A percentile compares a stretch with the other conserved stretches of the same genome.
Conservation (phyloP, 495 filamentous ascomycete genomes). For the Bathelium albidoporum region DNA sequence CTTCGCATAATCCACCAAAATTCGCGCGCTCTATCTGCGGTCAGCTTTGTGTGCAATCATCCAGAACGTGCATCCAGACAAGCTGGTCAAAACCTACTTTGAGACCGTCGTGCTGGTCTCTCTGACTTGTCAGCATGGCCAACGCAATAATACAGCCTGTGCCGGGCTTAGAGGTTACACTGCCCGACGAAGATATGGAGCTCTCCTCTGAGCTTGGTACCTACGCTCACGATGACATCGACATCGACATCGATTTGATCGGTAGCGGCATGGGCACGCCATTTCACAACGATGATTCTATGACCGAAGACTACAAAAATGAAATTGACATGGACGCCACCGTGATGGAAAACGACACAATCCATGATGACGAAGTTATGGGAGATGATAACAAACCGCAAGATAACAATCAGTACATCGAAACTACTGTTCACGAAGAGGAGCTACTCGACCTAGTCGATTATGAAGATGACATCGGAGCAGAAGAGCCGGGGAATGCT, state of each 20-base stretch:
- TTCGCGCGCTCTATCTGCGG: not conserved
- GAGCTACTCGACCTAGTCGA: constrained; percentile 3
- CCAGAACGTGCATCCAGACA: not conserved
- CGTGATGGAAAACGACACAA: constrained; percentile 19
- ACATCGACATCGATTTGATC: constrained; percentile 64
- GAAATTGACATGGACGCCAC: constrained; percentile 24
- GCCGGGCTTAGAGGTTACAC: constrained; percentile 15
- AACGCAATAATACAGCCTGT: not conserved
- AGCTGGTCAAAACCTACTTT: not conserved
- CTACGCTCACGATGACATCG: constrained; percentile 52
- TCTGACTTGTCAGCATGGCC: not conserved
- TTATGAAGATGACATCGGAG: constrained; percentile 1
- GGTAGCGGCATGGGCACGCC: constrained; percentile 33
- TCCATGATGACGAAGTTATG: constrained; percentile 36
- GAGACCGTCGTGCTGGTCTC: not conserved
- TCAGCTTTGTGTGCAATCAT: too few relatives aligned
- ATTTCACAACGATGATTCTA: constrained; percentile 52
- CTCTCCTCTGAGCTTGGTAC: constrained; percentile 39
- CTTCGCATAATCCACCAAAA: too few relatives aligned
- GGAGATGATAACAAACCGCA: constrained; percentile 23
- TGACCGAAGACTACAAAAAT: constrained; percentile 39
- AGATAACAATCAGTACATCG: constrained; percentile 9
- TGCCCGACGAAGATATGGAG: constrained; percentile 43
- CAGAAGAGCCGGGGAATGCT: not conserved
- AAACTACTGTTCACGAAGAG: constrained; percentile 15